Percentiles rank a stretch among this genome's conserved stretches.
phyloP scores from a whole-genome alignment of 352 stramenopile genomes.

The Aphanomyces invadans region DNA sequence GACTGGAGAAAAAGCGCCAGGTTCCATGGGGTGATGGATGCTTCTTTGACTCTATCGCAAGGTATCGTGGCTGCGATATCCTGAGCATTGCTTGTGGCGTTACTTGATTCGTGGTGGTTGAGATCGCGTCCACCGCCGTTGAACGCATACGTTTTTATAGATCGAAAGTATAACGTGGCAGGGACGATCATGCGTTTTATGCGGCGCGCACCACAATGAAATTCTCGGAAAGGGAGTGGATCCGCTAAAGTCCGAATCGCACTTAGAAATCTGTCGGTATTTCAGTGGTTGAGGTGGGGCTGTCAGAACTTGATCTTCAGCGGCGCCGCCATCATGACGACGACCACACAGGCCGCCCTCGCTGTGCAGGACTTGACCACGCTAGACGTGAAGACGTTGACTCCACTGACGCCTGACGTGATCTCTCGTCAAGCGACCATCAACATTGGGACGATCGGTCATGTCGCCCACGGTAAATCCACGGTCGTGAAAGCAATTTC shows the following conservation, averaged over 20 bases:
- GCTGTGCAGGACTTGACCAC: conserved; percentile 92
- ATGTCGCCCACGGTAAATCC: conserved; percentile 99
- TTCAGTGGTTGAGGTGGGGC: conserved; percentile 24
- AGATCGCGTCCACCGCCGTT: too few species aligned
- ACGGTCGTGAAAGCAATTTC: conserved; percentile 99
- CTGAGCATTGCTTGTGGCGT: too few species aligned
- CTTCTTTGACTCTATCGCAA: too few species aligned
- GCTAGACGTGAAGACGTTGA: conserved; percentile 94
- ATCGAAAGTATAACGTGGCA: background rate
- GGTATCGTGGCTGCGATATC: too few species aligned
- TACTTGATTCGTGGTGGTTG: too few species aligned
- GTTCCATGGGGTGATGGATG: too few species aligned
- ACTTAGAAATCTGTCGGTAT: conserved; percentile 11
- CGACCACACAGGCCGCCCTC: conserved; percentile 32
- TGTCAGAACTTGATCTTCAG: background rate
- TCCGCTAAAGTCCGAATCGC: background rate
- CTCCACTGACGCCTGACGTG: conserved; percentile 96
- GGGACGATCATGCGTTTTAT: too few species aligned
- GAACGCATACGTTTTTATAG: too few species aligned
- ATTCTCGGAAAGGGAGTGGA: background rate
- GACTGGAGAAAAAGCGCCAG: too few species aligned
- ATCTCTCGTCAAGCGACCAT: conserved; percentile 97
- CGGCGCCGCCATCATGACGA: conserved; percentile 31
- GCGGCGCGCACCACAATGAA: conserved; percentile 20
- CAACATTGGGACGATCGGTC: conserved; percentile 99